Conservation (phyloP, 257 asterid genomes). For the Echites panduratus region DNA sequence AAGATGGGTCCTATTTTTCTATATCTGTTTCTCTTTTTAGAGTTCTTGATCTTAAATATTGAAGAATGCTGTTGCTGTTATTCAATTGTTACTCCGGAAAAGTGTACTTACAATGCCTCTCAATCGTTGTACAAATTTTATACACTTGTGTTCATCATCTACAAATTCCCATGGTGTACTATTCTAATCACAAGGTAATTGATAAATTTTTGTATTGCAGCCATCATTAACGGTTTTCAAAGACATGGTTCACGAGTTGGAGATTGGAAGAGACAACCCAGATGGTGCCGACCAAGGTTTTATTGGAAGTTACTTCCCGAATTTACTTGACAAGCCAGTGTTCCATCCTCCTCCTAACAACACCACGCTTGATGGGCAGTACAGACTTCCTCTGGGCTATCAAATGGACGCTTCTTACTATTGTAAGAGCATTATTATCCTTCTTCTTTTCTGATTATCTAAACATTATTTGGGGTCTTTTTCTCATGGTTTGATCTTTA, state of each 20-base stretch:
- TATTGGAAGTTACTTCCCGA: slow-evolving; percentile 64
- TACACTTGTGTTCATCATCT: not conserved
- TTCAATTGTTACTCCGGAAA: too few species aligned
- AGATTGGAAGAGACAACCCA: slow-evolving; percentile 55
- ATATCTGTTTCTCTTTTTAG: too few species aligned
- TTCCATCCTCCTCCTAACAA: slow-evolving; percentile 65
- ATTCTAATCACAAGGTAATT: too few species aligned
- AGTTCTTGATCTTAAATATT: too few species aligned
- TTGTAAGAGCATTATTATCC: slow-evolving; percentile 39
- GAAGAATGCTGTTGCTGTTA: too few species aligned
- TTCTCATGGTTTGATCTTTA: not conserved
- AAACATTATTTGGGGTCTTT: not conserved
- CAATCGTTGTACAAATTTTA: not conserved
- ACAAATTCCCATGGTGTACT: not conserved
- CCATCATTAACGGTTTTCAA: slow-evolving; percentile 67
- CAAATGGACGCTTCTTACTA: slow-evolving; percentile 98
- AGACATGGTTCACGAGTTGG: slow-evolving; percentile 72
- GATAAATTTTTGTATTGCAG: slow-evolving; percentile 32
- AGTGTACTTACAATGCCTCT: not conserved
- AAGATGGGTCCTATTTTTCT: not conserved
- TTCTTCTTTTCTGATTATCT: not conserved
- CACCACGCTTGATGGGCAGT: slow-evolving; percentile 60
- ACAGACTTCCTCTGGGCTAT: slow-evolving; percentile 83
- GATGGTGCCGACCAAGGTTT: slow-evolving; percentile 98
- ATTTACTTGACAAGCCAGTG: slow-evolving; percentile 63